Evolutionary conservation across 768 basidiomycete species (phyloP), one percentile per base, ranked within the genome.

Genomic region (Hortiboletus campestris): DNA sequence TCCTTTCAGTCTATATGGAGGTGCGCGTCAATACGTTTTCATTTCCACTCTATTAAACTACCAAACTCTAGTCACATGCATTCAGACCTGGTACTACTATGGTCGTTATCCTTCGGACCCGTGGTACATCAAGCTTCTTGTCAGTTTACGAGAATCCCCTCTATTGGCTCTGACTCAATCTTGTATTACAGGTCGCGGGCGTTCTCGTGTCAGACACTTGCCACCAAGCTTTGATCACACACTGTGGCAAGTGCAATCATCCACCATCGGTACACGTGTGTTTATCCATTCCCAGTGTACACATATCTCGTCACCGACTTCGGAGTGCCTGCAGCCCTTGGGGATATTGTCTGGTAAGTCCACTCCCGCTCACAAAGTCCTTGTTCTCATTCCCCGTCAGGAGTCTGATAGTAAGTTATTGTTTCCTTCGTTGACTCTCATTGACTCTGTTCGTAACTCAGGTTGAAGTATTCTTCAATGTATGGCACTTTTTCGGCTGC

Each of bases 81-180:
- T 85, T 14, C 84, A 85, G 65, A 75, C 78, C 2, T 84, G 76
- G 75, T 84, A 79, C 59, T 85, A 84, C 63, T 84, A 70, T 50
- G 72, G 69, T 17, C 77, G 55, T 3, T 72, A 84, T 62, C 78
- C 80, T 52, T 72, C 70, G 35, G 84, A 85, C 66, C 65, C 70
- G 28, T 84, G 81, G 83, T 68, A 75, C 8, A 74, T 79, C 56
- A 82, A 79, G 59, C 48, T 68, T 14, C 64, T 85, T 43, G 84
- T 84, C 56, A 58, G 76, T 67, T 28, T 3, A 25, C 32, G 20
- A 14, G 12, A 20, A 3, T 38, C 10, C 7, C 25, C 14, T 20
- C 17, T 16, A 16, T 46, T 53, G 5, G n/a, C 31, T 7, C 20
- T 8, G 16, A 35, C 13, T 10, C 19, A 38, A 68, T 17, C 13